phyloP scores from a whole-genome alignment of 2,329 filamentous ascomycete species.

The Fusarium sp. region DNA sequence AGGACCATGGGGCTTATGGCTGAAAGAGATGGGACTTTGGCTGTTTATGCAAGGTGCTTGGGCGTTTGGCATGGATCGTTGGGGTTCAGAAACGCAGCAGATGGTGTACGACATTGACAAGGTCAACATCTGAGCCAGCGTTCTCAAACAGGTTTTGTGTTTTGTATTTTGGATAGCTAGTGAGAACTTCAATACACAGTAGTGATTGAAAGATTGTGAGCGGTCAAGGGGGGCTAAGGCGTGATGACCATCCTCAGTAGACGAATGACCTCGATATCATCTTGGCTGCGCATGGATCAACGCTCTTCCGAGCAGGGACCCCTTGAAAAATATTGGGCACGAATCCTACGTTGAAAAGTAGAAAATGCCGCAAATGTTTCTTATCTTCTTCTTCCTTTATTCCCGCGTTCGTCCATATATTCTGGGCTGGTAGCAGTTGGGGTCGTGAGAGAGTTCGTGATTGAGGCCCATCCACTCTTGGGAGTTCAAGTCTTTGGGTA shows the following conservation, averaged over 20 bases:
- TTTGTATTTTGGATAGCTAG: rapidly evolving
- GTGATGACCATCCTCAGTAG: background rate
- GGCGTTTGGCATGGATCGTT: background rate
- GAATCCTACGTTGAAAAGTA: background rate
- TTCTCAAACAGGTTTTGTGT: background rate
- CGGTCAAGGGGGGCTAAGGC: background rate
- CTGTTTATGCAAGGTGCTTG: background rate
- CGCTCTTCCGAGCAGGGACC: background rate
- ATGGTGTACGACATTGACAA: slow-evolving; percentile 1
- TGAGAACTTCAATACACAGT: rapidly evolving
- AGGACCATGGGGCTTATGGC: background rate
- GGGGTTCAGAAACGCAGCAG: background rate
- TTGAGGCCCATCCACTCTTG: too few relatives aligned
- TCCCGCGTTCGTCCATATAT: rapidly evolving
- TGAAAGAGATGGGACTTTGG: background rate
- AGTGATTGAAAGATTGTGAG: too few relatives aligned
- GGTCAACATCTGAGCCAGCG: background rate
- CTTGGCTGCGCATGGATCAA: slow-evolving; percentile 7
- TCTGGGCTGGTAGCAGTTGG: rapidly evolving
- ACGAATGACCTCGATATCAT: background rate
- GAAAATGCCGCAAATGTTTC: background rate
- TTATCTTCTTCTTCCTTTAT: background rate
- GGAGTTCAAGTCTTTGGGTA: rapidly evolving
- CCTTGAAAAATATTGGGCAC: background rate
- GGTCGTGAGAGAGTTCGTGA: background rate